Conservation (phyloP, 2,329 filamentous ascomycete genomes). For the Juglanconis juglandina region DNA sequence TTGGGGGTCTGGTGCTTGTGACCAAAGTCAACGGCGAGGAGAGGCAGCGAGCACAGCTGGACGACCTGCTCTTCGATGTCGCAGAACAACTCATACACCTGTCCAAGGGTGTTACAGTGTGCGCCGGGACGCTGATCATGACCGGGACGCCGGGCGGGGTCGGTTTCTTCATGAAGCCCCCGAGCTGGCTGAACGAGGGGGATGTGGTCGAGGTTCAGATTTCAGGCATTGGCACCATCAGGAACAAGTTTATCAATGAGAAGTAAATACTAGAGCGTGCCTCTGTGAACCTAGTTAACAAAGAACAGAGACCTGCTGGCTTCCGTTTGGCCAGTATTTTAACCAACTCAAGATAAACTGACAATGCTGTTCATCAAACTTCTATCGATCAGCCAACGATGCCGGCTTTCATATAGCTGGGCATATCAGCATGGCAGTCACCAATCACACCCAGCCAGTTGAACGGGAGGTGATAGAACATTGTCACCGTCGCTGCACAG, state of each 20-base stretch:
- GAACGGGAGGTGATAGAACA: neutral
- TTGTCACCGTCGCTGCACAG: neutral
- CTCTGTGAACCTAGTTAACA: neutral
- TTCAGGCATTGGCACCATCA: slow-evolving; percentile 24
- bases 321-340: too few relatives aligned
- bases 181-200: slow-evolving; percentile 31
- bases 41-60: slow-evolving; percentile 39
- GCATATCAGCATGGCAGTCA: neutral
- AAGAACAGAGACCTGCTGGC: neutral
- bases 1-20: slow-evolving; percentile 11
- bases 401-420: slow-evolving; percentile 1
- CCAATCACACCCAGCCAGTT: neutral
- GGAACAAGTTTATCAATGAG: slow-evolving; percentile 24
- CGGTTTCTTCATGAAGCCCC: slow-evolving; percentile 34
- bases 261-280: neutral
- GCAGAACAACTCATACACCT: slow-evolving; percentile 37
- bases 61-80: slow-evolving; percentile 43
- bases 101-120: slow-evolving; percentile 39
- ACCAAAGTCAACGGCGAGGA: slow-evolving; percentile 43
- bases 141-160: slow-evolving; percentile 40
- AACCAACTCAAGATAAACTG: too few relatives aligned
- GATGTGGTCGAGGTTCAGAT: slow-evolving; percentile 35
- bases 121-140: slow-evolving; percentile 42
- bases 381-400: too few relatives aligned
- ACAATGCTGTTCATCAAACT: too few relatives aligned